Evolutionary conservation across 2,329 filamentous ascomycete species (phyloP).

Genomic region (Ophiostoma himal-ulmi): DNA sequence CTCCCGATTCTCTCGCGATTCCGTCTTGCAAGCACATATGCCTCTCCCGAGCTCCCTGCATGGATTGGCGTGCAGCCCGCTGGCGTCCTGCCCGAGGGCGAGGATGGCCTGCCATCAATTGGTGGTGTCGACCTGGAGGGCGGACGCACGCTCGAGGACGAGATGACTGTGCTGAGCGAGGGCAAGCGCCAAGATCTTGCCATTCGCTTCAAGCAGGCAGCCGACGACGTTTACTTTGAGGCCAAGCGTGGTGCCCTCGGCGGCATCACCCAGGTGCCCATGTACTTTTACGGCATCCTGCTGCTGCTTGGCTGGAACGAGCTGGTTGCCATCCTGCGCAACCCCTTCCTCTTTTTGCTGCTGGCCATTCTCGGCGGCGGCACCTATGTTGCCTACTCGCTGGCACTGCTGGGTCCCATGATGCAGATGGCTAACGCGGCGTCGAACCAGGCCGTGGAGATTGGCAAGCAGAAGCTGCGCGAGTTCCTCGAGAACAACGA

Average conservation of each 20-base stretch:
- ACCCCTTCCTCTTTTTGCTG: constrained; percentile 49
- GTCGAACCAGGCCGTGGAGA: constrained; percentile 75
- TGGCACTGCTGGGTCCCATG: constrained; percentile 95
- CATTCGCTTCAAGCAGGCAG: constrained; percentile 95
- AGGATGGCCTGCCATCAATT: constrained; percentile 83
- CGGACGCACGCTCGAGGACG: constrained; percentile 88
- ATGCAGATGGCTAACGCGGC: constrained; percentile 91
- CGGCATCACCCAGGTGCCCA: constrained; percentile 84
- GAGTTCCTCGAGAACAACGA: constrained; percentile 88
- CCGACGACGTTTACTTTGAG: constrained; percentile 95
- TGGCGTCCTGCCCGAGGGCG: constrained; percentile 71
- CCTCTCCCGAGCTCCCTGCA: constrained; percentile 71
- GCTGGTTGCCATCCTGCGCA: constrained; percentile 60
- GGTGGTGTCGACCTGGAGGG: constrained; percentile 93
- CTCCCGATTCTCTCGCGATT: constrained; percentile 87
- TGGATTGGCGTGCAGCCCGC: constrained; percentile 77
- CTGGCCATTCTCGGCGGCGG: constrained; percentile 69
- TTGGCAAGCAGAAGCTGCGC: constrained; percentile 83
- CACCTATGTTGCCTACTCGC: constrained; percentile 83
- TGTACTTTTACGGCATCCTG: constrained; percentile 89
- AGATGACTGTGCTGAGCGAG: constrained; percentile 91
- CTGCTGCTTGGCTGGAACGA: constrained; percentile 98
- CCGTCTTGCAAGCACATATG: constrained; percentile 65
- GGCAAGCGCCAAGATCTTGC: constrained; percentile 85
- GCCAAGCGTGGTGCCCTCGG: constrained; percentile 96